A percentile compares a stretch with the other conserved stretches of the same genome.
Evolutionary conservation across 108 stramenopile species (phyloP).

Genomic region (Pelagomonas calceolata): DNA sequence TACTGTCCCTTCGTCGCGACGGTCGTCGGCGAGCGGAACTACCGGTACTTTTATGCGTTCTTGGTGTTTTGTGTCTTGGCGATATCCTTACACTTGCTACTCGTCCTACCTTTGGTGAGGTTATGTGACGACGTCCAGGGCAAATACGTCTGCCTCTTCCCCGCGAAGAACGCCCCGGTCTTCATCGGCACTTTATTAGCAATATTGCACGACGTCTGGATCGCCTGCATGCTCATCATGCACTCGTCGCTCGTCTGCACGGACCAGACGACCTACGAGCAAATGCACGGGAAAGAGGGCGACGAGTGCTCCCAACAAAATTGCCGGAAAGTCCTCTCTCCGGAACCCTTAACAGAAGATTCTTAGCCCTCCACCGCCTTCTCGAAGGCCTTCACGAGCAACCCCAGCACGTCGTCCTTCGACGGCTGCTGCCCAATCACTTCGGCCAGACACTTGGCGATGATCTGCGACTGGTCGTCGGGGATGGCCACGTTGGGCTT

Average conservation of each 20-base stretch:
- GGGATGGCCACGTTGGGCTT: no score
- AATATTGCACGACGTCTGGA: not conserved
- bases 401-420: no score
- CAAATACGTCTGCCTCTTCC: not conserved
- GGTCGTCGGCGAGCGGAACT: slow-evolving; percentile 39
- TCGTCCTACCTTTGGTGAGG: not conserved
- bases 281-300: not conserved
- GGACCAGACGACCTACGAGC: not conserved
- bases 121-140: not conserved
- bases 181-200: not conserved
- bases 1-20: slow-evolving; percentile 36
- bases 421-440: no score
- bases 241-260: not conserved
- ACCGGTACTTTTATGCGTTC: slow-evolving; percentile 21
- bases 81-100: not conserved
- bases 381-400: no score
- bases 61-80: slow-evolving; percentile 4
- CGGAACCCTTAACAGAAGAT: no score
- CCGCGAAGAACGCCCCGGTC: not conserved
- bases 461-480: no score
- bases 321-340: no score
- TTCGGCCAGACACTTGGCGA: no score
- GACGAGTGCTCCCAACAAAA: no score
- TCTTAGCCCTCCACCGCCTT: no score
- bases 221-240: not conserved